Percentiles rank a stretch among this genome's conserved stretches.
Conservation (phyloP, 306 rosid species). For the Casuarina glauca region DNA sequence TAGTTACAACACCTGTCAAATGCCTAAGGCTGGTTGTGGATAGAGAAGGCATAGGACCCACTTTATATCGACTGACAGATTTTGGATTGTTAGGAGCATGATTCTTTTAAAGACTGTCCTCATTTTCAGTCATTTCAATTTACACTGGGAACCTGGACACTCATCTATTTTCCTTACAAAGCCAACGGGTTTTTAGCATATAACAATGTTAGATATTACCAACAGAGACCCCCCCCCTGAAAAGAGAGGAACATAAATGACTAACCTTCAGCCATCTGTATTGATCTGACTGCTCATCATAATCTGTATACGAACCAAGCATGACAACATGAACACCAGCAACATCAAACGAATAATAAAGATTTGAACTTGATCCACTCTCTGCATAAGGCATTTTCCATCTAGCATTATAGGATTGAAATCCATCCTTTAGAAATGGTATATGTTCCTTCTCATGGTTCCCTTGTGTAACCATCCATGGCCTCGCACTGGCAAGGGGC, state of each 20-base stretch:
- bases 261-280: constrained; percentile 91
- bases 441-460: constrained; percentile 82
- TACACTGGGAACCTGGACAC: neutral
- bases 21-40: neutral
- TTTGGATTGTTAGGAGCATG: neutral
- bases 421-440: constrained; percentile 64
- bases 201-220: neutral
- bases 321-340: constrained; percentile 72
- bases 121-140: neutral
- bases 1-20: neutral
- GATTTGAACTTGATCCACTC: constrained; percentile 86
- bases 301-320: constrained; percentile 89
- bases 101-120: neutral
- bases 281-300: constrained; percentile 75
- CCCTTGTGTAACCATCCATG: constrained; percentile 98
- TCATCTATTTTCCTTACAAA: neutral
- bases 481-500: constrained; percentile 90
- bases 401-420: constrained; percentile 72
- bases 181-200: neutral
- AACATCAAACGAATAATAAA: constrained; percentile 89
- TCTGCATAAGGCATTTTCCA: constrained; percentile 96
- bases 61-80: neutral
- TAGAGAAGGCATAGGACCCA: too few relatives aligned
- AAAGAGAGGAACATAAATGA: constrained; percentile 9
- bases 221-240: constrained; percentile 15